Evolutionary conservation across 208 protist species (phyloP).

Genomic region (Leishmania amazonensis): DNA sequence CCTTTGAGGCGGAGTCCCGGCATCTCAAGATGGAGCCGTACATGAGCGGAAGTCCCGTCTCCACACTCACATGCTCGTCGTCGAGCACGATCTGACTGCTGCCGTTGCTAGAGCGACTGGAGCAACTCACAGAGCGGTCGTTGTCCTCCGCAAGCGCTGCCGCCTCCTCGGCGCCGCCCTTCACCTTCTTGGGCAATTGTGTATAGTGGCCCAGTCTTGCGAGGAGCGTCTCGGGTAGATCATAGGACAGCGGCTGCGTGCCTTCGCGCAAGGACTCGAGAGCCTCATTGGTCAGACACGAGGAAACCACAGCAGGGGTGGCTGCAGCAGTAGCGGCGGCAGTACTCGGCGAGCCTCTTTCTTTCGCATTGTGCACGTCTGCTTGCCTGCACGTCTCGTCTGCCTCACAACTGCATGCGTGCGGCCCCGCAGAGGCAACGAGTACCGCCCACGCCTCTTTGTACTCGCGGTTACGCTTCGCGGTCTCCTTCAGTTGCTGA

Average conservation of each 20-base stretch:
- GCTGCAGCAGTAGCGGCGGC: too few relatives aligned
- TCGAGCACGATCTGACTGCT: constrained; percentile 5
- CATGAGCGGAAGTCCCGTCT: constrained; percentile 1
- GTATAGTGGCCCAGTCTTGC: background rate
- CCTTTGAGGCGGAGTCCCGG: background rate
- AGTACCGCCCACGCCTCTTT: constrained; percentile 5
- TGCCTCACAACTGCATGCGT: background rate
- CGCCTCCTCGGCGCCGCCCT: background rate
- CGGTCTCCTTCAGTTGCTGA: constrained; percentile 6
- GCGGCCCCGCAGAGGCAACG: background rate
- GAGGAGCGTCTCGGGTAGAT: background rate
- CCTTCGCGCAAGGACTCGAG: constrained; percentile 1
- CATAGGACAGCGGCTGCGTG: background rate
- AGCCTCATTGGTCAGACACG: constrained; percentile 9
- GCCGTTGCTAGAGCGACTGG: background rate
- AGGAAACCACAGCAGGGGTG: background rate
- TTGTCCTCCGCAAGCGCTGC: background rate
- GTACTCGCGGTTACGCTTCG: constrained; percentile 2
- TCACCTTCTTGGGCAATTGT: background rate
- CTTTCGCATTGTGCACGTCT: background rate
- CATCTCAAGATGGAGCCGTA: background rate
- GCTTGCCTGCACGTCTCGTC: background rate
- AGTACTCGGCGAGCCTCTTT: too few relatives aligned
- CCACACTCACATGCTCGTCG: constrained; percentile 5
- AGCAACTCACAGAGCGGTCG: background rate